Conservation (phyloP, 352 stramenopile species). For the Globisporangium polare region DNA sequence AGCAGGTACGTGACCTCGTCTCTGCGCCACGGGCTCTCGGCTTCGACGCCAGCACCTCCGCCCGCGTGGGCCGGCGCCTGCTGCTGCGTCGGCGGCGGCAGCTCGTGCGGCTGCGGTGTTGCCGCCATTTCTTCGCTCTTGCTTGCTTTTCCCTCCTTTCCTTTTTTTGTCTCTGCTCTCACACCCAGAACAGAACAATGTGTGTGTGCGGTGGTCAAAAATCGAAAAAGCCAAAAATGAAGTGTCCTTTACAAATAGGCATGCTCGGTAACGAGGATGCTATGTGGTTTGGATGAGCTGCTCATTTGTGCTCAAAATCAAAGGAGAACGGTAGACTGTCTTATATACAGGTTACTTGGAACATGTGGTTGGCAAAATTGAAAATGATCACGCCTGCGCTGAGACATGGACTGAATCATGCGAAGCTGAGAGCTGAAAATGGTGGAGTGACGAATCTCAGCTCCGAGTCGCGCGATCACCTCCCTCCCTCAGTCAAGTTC, state of each 20-base stretch:
- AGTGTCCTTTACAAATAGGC: not conserved
- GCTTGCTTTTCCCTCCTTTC: not conserved
- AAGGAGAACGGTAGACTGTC: not conserved
- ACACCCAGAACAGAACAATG: not conserved
- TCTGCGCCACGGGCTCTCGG: slow-evolving; percentile 6
- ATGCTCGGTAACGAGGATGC: not conserved
- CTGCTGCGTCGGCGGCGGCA: not conserved
- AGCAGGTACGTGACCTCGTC: slow-evolving; percentile 4
- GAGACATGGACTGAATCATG: too few relatives aligned
- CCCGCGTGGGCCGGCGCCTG: not conserved
- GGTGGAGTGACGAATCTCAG: not conserved
- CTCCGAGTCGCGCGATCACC: not conserved
- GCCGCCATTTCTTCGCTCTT: not conserved
- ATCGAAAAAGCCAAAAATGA: not conserved
- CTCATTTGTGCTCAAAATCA: not conserved
- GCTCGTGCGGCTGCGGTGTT: not conserved
- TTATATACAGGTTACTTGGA: not conserved
- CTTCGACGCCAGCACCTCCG: not conserved
- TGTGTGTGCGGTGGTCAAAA: not conserved
- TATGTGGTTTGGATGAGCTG: not conserved
- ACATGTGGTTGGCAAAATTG: too few relatives aligned
- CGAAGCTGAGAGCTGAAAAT: not conserved
- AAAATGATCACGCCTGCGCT: not conserved
- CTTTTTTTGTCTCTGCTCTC: not conserved
- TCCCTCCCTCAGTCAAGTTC: too few relatives aligned